Evolutionary conservation across 768 basidiomycete genomes (phyloP).

Genomic region (Lactarius sanguifluus): DNA sequence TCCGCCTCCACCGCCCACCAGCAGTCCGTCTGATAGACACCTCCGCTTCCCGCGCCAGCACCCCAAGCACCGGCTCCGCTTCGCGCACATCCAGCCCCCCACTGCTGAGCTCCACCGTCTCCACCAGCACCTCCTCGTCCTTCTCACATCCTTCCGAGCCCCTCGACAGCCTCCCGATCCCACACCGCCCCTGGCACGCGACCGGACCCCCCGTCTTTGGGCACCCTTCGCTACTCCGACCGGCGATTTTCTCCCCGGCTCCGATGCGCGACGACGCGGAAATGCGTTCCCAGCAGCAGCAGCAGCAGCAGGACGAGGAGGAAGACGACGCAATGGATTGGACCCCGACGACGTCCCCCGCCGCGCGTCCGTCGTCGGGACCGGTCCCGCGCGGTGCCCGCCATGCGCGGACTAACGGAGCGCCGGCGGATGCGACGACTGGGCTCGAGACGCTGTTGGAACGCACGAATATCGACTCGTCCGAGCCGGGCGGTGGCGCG

Average conservation of each 20-base stretch:
- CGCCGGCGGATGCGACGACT: conserved; percentile 17
- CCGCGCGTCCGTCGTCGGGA: conserved; percentile 1
- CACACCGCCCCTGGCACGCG: conserved; percentile 35
- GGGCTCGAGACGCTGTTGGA: conserved; percentile 27
- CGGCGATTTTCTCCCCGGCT: conserved; percentile 33
- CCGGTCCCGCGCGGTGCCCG: background rate
- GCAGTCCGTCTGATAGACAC: conserved; percentile 68
- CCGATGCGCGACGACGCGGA: conserved; percentile 33
- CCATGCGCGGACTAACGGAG: background rate
- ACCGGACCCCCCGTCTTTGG: conserved; percentile 68
- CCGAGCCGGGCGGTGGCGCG: background rate
- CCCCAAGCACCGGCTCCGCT: conserved; percentile 32
- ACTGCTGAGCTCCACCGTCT: conserved; percentile 22
- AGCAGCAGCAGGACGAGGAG: conserved; percentile 22
- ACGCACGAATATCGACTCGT: conserved; percentile 24
- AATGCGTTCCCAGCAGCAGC: conserved; percentile 31
- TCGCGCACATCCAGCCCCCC: conserved; percentile 46
- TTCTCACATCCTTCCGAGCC: conserved; percentile 45
- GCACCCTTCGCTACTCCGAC: conserved; percentile 53
- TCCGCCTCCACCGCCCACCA: conserved; percentile 69
- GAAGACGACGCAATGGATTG: conserved; percentile 59
- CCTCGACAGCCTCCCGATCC: conserved; percentile 55
- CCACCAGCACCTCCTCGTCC: background rate
- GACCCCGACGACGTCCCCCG: conserved; percentile 50
- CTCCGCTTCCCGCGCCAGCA: conserved; percentile 39